Evolutionary conservation across 106 monocot species (phyloP).

Genomic region (Platanthera guangdongensis): DNA sequence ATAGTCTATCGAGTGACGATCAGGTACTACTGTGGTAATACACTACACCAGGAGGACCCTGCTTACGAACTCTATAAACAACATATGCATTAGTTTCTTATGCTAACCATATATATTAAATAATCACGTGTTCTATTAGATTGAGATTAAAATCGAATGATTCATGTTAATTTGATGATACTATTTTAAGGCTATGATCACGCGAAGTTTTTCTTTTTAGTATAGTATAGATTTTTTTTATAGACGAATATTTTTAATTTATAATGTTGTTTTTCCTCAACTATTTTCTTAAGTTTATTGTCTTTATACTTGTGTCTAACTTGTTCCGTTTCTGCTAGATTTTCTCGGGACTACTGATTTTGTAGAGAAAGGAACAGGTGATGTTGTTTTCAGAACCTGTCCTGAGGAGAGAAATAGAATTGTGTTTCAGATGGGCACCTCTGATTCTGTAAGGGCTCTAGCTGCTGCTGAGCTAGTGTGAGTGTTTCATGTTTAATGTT

Average conservation of each 20-base stretch:
- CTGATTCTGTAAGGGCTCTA: conserved; percentile 86
- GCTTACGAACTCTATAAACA: too few species aligned
- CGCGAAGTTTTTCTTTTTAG: too few species aligned
- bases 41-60: too few species aligned
- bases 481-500: conserved; percentile 16
- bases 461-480: conserved; percentile 86
- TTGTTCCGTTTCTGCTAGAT: conserved; percentile 21
- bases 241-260: neutral
- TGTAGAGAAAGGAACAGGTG: conserved; percentile 70
- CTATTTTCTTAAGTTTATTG: conserved; percentile 1
- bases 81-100: too few species aligned
- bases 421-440: conserved; percentile 96
- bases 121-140: too few species aligned
- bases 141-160: too few species aligned
- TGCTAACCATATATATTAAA: too few species aligned
- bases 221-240: neutral
- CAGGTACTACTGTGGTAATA: too few species aligned
- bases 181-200: too few species aligned
- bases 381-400: conserved; percentile 91
- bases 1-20: too few species aligned
- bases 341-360: conserved; percentile 83
- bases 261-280: neutral
- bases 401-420: conserved; percentile 62
- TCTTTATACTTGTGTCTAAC: neutral
- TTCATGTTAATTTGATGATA: too few species aligned